Conservation (phyloP, 2,329 filamentous ascomycete species). For the Zymoseptoria tritici region DNA sequence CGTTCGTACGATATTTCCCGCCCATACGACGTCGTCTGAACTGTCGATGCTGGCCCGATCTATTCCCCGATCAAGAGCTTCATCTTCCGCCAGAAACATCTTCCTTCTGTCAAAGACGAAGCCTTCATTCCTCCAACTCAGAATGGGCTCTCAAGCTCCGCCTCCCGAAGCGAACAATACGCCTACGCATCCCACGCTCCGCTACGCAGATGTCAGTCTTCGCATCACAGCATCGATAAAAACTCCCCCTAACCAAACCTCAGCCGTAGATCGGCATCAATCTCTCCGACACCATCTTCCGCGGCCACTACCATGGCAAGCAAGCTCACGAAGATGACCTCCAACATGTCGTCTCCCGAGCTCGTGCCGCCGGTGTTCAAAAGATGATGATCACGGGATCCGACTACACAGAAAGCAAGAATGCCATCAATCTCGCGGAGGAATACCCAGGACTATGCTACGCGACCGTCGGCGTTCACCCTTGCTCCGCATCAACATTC, state of each 20-base stretch:
- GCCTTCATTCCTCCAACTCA: not conserved
- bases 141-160: not conserved
- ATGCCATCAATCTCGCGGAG: slow-evolving; percentile 65
- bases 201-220: slow-evolving; percentile 19
- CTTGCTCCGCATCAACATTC: slow-evolving; percentile 78
- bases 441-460: slow-evolving; percentile 74
- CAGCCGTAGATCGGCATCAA: slow-evolving; percentile 74
- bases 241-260: slow-evolving; percentile 1
- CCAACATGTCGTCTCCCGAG: slow-evolving; percentile 68
- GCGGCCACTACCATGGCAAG: slow-evolving; percentile 74
- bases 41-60: not conserved
- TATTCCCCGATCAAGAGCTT: not conserved
- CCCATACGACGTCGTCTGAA: not conserved
- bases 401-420: slow-evolving; percentile 67
- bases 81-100: not conserved
- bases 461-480: slow-evolving; percentile 87
- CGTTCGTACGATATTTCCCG: not conserved
- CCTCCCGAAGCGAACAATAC: not conserved
- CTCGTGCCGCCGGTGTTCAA: slow-evolving; percentile 67
- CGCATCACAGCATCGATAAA: not conserved
- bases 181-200: slow-evolving; percentile 1
- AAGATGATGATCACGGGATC: slow-evolving; percentile 95
- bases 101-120: not conserved
- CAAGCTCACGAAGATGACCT: slow-evolving; percentile 68
- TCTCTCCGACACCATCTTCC: slow-evolving; percentile 84